Conservation (phyloP, 73 alveolate genomes). For the Stentor coeruleus region DNA sequence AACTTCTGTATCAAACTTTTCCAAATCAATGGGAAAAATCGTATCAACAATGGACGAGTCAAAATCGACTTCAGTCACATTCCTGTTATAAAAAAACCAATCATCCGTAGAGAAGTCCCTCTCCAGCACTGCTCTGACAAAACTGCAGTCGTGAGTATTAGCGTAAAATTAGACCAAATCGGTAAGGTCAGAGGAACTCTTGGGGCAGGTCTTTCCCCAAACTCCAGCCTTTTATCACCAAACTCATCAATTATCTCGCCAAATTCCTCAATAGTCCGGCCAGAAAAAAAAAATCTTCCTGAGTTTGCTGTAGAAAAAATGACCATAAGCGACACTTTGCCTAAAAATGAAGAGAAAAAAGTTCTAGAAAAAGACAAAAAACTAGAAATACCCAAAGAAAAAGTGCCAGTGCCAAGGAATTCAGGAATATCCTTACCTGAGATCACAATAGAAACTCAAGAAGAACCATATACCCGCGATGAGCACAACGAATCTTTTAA, state of each 20-base stretch:
- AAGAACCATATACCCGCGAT: neutral
- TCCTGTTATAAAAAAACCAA: neutral
- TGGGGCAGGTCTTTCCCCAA: too few species aligned
- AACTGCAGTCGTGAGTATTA: neutral
- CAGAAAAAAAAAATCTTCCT: neutral
- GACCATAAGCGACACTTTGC: too few species aligned
- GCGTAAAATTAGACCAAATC: neutral
- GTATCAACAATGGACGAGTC: neutral
- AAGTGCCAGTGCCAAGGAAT: neutral
- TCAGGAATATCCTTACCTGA: neutral
- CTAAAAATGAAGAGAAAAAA: too few species aligned
- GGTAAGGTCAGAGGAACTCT: too few species aligned
- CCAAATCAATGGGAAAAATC: neutral
- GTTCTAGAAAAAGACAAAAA: neutral
- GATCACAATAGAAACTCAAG: neutral
- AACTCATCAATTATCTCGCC: neutral
- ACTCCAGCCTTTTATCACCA: neutral
- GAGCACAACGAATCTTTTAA: neutral
- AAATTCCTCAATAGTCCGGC: too few species aligned
- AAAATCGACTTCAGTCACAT: neutral
- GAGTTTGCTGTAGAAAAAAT: too few species aligned
- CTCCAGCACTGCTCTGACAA: neutral
- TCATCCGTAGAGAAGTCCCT: conserved; percentile 9
- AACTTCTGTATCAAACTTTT: neutral
- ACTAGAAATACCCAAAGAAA: neutral